These are phyloP conservation scores for Whalleya microplaca DNA, from an alignment of 2,329 filamentous ascomycete species.

Conservation along the genomic window DNA sequence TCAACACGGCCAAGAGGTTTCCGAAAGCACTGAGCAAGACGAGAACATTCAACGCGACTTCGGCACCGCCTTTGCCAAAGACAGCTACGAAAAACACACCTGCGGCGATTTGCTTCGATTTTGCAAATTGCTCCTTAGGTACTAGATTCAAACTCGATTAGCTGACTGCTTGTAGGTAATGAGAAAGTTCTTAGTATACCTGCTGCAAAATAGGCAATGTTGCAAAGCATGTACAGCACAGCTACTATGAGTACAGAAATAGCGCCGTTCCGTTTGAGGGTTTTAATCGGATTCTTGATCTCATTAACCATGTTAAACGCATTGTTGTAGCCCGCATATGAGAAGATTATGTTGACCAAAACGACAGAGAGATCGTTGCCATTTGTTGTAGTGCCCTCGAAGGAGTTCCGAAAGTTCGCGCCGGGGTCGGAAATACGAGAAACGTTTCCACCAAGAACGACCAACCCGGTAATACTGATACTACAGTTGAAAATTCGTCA, in stretches of 20 bases:
- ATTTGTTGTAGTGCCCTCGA: slow-evolving; percentile 50
- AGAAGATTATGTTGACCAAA: slow-evolving; percentile 61
- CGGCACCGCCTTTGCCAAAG: slow-evolving; percentile 53
- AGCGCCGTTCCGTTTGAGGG: slow-evolving; percentile 54
- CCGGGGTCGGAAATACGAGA: slow-evolving; percentile 52
- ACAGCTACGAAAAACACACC: slow-evolving; percentile 61
- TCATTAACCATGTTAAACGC: slow-evolving; percentile 66
- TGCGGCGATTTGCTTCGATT: slow-evolving; percentile 56
- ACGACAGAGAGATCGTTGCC: slow-evolving; percentile 58
- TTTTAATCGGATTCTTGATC: slow-evolving; percentile 58
- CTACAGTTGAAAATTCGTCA: slow-evolving; percentile 13
- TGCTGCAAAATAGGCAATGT: slow-evolving; percentile 63
- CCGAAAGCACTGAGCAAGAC: slow-evolving; percentile 62
- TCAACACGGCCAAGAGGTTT: slow-evolving; percentile 58
- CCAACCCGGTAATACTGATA: slow-evolving; percentile 62
- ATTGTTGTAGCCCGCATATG: slow-evolving; percentile 61
- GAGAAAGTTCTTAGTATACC: slow-evolving; percentile 31
- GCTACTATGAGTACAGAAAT: slow-evolving; percentile 55
- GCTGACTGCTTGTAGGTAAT: background rate
- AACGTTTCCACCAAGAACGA: slow-evolving; percentile 61
- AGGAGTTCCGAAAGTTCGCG: slow-evolving; percentile 59
- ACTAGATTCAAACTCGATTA: slow-evolving; percentile 36
- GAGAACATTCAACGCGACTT: slow-evolving; percentile 58
- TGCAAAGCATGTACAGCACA: slow-evolving; percentile 59
- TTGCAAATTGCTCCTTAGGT: slow-evolving; percentile 53